Base-by-base conservation (phyloP, 306 rosid species). In the Inga leiocalycina region DNA sequence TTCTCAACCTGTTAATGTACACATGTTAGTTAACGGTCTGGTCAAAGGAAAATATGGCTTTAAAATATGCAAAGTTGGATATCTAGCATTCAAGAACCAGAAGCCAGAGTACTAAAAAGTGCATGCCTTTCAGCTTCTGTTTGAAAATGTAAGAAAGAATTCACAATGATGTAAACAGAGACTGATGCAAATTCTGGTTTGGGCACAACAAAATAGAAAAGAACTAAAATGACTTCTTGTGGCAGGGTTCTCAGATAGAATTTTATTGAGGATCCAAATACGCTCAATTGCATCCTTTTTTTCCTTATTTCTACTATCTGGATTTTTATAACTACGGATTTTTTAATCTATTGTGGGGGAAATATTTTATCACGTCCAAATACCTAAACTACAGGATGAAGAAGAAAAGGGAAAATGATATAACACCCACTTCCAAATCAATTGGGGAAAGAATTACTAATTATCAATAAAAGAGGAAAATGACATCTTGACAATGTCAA, bases 1-100 rank as follows among this genome's bases (percentile, higher is more conserved):
- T 92, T 91, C 75, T 87, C 92, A 82, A 93, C 97, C 99, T 93
- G 81, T 19, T 73, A 27, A 82, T 48, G 81, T 10, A 65, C 79
- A 19, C 10, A 83, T 64, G 77, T 41, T 62, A 35, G 66, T 54
- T 62, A 82, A 72, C 8, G 48, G 45, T 19, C 1, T 30, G 57
- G 64, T 82, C 51, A 70, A 24, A 48, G 45, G 71, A 35, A 52
- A 59, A 59, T 59, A 9, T 22, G 14, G 74, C 39, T 70, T 76
- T 76, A 35, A 79, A 70, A 83, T 7, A 69, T 76, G 49, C 43
- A 17, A 19, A 54, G 11, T 8, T 41, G 78, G 20, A 49, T 30
- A 74, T 30, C 32, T 22, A 39, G 67, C 67, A 79, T 22, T 46
- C 66, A 20, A 14, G 62, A 54, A 78, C 67, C 17, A 46, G 65